Conservation (phyloP, 2,329 filamentous ascomycete species). For the Lachnellula cervina region DNA sequence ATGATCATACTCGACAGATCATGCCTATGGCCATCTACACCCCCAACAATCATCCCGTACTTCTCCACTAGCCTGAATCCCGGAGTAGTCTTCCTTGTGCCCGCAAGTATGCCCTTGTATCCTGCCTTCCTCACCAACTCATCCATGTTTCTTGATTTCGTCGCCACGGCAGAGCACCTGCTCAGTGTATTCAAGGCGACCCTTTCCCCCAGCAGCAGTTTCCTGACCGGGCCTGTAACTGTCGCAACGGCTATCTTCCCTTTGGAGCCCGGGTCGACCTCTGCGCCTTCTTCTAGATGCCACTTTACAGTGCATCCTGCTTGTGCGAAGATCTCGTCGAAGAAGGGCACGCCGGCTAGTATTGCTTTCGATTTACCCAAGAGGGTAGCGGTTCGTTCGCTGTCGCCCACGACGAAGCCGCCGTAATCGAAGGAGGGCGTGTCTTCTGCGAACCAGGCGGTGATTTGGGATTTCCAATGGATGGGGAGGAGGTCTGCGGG, state of each 20-base stretch:
- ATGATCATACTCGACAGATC: conserved; percentile 95
- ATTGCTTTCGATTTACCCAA: conserved; percentile 71
- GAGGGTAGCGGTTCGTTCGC: conserved; percentile 57
- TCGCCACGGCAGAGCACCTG: conserved; percentile 86
- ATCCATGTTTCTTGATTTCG: conserved; percentile 54
- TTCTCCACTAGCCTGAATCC: conserved; percentile 95
- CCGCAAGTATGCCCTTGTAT: conserved; percentile 80
- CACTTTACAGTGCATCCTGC: conserved; percentile 89
- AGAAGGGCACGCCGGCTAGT: conserved; percentile 88
- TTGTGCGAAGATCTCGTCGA: conserved; percentile 88
- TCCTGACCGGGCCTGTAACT: conserved; percentile 76
- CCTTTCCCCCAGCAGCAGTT: conserved; percentile 77
- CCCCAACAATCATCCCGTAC: conserved; percentile 94
- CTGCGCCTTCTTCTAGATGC: conserved; percentile 71
- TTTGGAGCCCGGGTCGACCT: conserved; percentile 52
- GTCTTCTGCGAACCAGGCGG: conserved; percentile 89
- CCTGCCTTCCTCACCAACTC: conserved; percentile 57
- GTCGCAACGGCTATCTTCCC: conserved; percentile 65
- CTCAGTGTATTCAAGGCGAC: conserved; percentile 89
- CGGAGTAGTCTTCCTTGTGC: conserved; percentile 94
- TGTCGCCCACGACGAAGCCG: conserved; percentile 87
- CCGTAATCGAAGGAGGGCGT: conserved; percentile 96
- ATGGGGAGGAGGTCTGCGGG: conserved; percentile 73
- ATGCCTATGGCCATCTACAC: conserved; percentile 85
- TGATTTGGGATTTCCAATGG: conserved; percentile 76